Base-by-base conservation (phyloP, 305 asterid species). In the Fraxinus platypoda region DNA sequence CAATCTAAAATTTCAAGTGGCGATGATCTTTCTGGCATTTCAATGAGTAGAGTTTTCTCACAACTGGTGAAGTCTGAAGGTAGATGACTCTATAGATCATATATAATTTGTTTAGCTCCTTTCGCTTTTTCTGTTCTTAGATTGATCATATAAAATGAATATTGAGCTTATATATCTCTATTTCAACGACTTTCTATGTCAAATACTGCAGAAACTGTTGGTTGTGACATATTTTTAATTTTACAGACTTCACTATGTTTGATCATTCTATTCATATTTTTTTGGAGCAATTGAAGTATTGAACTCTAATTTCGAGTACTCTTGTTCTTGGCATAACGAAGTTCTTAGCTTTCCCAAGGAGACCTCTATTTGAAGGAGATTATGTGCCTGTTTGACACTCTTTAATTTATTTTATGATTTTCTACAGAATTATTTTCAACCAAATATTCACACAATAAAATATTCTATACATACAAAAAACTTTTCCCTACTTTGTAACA, bases 21-120 rank as follows among this genome's bases (percentile, higher is more conserved):
- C 17, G 94, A 89, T 78, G 95, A 89, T 85, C 81, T 88, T 7
- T 92, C 94, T 2, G 93, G 92, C 21, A 93, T 90, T 62, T 92
- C 93, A 1, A 92, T 90, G 96, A 90, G 96, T 78, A 66, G 87
- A 64, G 94, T 92, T 41, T 92, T 92, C 84, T 92, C 94, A 12
- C 94, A 92, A 81, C 88, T 92, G 85, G 89, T 90, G 7, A 92
- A 92, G 82, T 90, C 95, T 0, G 95, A 92, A 83, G 94, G 95
- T 21, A 84, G 92, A 81, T 89, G 86, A 87, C 77, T 26, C 72
- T 46, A 62, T 37, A 37, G 52, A 83, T 13, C 43, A 38, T 41
- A 66, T 33, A 75, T 46, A 21, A 49, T 41, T 35, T 54, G 17
- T 21, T 66, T 34, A 11, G 41, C 52, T 43, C 59, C 43, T 46